phyloP scores from a whole-genome alignment of 305 asterid genomes.

The Solanum hybrid region DNA sequence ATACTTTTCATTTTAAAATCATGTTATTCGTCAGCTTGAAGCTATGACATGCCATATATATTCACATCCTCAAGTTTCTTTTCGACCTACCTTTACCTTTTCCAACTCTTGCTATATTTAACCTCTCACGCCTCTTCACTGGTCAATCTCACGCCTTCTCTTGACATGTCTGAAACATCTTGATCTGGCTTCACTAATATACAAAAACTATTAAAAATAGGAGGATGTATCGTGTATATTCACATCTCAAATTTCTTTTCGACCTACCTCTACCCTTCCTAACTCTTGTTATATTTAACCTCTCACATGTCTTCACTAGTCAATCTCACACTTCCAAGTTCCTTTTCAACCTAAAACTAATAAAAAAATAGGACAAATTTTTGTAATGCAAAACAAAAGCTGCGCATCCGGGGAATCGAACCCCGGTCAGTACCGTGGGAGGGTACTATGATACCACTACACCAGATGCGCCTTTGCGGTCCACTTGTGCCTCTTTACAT shows the following conservation, averaged over 20 bases:
- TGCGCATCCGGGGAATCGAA: constrained; percentile 34
- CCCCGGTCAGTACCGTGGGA: constrained; percentile 32
- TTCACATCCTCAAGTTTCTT: neutral
- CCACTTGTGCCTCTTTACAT: neutral
- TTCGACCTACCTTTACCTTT: neutral
- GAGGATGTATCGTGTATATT: too few species aligned
- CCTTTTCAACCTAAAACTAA: too few species aligned
- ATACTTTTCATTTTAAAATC: too few species aligned
- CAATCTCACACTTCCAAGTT: too few species aligned
- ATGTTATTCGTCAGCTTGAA: neutral
- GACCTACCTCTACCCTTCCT: too few species aligned
- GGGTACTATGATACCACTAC: constrained; percentile 30
- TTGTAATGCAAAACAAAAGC: too few species aligned
- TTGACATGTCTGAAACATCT: neutral
- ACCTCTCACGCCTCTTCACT: neutral
- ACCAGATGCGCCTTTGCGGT: constrained; percentile 6
- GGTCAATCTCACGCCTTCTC: neutral
- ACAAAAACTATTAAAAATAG: too few species aligned
- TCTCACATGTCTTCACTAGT: too few species aligned
- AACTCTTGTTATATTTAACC: too few species aligned
- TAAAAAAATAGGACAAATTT: too few species aligned
- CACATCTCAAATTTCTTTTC: too few species aligned
- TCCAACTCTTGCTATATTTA: neutral
- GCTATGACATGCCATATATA: neutral
- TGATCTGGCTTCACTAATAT: too few species aligned